Percentiles rank a stretch among this genome's conserved stretches.
phyloP scores from a whole-genome alignment of 2,329 filamentous ascomycete species.

The Biscogniauxia mediterranea region DNA sequence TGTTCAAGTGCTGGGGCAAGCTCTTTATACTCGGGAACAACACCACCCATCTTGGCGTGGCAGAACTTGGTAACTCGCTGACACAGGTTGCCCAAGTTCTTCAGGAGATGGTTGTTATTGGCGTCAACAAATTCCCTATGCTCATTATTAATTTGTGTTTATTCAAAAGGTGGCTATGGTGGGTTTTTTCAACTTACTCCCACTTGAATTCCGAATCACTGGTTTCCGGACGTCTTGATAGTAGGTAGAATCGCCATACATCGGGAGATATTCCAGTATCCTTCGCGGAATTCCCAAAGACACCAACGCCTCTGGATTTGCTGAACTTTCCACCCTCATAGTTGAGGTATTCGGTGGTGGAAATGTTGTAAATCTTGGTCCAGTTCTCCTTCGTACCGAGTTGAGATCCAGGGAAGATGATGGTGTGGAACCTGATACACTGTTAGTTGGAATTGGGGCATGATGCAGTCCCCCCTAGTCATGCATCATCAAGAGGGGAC shows the following conservation, averaged over 20 bases:
- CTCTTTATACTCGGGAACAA: constrained; percentile 56
- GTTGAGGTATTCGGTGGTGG: constrained; percentile 86
- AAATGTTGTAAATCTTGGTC: constrained; percentile 87
- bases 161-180: constrained; percentile 7
- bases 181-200: constrained; percentile 40
- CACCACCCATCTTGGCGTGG: constrained; percentile 61
- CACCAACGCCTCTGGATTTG: constrained; percentile 84
- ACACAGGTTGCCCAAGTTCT: constrained; percentile 64
- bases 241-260: constrained; percentile 91
- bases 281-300: constrained; percentile 87
- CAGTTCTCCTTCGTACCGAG: constrained; percentile 81
- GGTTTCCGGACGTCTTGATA: constrained; percentile 81
- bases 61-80: constrained; percentile 57
- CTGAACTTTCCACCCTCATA: constrained; percentile 91
- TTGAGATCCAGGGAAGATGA: constrained; percentile 87
- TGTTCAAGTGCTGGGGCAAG: constrained; percentile 26
- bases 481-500: background rate
- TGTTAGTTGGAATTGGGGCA: constrained; percentile 1
- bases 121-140: constrained; percentile 65
- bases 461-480: too few relatives aligned
- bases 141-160: constrained; percentile 24
- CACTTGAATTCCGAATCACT: constrained; percentile 89
- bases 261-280: constrained; percentile 81
- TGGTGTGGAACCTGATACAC: constrained; percentile 65
- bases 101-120: constrained; percentile 87